Percentiles rank a stretch among this genome's conserved stretches.
Evolutionary conservation across 2,329 filamentous ascomycete genomes (phyloP).

Genomic region (Phaeosphaeriaceae sp.): DNA sequence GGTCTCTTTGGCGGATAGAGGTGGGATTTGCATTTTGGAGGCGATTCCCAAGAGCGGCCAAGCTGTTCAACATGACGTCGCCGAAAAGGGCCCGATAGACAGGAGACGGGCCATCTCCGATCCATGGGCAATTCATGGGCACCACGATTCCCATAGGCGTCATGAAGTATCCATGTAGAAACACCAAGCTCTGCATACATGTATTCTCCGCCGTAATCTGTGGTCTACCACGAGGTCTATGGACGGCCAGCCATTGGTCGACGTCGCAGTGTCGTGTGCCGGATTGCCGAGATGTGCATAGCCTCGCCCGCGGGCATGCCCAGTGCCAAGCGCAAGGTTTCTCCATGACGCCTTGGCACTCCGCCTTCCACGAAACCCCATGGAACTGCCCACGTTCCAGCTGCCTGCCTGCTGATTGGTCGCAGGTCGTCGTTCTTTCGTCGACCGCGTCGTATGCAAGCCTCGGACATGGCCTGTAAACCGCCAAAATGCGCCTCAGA

Average conservation of each 20-base stretch:
- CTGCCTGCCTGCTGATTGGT: background rate
- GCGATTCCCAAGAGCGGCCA: no score
- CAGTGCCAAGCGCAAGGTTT: background rate
- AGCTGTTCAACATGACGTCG: no score
- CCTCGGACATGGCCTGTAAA: background rate
- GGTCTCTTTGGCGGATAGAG: no score
- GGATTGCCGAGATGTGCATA: background rate
- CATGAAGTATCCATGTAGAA: no score
- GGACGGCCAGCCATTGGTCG: background rate
- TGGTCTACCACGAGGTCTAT: background rate
- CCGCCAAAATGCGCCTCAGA: background rate
- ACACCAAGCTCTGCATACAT: background rate
- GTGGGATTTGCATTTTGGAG: no score
- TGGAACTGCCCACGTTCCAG: constrained; percentile 4
- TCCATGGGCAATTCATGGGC: no score
- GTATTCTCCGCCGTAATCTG: background rate
- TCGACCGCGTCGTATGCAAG: background rate
- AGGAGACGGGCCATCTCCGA: no score
- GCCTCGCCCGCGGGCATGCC: background rate
- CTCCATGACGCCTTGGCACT: background rate
- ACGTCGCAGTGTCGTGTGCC: background rate
- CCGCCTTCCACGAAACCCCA: background rate
- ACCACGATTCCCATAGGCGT: no score
- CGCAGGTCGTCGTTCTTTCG: background rate
- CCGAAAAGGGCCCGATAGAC: no score